A percentile compares a stretch with the other conserved stretches of the same genome.
phyloP scores from a whole-genome alignment of 1,284 basidiomycete species.

The Amylostereum areolatum region DNA sequence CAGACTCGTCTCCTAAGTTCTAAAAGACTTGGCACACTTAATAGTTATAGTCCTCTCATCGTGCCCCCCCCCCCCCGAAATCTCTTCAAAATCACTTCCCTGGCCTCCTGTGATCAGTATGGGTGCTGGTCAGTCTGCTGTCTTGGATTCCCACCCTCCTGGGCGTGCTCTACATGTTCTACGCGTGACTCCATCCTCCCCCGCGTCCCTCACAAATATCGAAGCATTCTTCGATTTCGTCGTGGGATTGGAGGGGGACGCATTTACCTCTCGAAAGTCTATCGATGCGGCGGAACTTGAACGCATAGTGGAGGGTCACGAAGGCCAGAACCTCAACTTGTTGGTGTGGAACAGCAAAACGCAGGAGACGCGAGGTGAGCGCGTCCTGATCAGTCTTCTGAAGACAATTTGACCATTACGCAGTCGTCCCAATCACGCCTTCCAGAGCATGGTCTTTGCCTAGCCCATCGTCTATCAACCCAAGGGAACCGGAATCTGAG shows the following conservation, averaged over 20 bases:
- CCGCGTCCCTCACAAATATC: slow-evolving; percentile 78
- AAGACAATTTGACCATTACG: background rate
- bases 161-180: slow-evolving; percentile 76
- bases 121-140: slow-evolving; percentile 71
- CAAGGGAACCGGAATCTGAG: slow-evolving; percentile 30
- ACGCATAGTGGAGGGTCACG: slow-evolving; percentile 80
- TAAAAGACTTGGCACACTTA: no score
- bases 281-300: slow-evolving; percentile 75
- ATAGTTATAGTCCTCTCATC: no score
- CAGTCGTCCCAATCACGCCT: slow-evolving; percentile 82
- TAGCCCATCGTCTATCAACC: slow-evolving; percentile 27
- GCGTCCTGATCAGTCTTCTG: background rate
- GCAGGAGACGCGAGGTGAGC: slow-evolving; percentile 75
- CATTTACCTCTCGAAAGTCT: slow-evolving; percentile 45
- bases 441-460: slow-evolving; percentile 77
- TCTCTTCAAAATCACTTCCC: no score
- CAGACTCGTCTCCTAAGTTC: no score
- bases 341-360: slow-evolving; percentile 91
- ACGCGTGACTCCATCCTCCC: slow-evolving; percentile 82
- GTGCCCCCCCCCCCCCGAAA: no score
- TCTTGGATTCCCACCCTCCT: slow-evolving; percentile 46
- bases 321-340: slow-evolving; percentile 74
- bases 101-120: no score
- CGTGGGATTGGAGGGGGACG: slow-evolving; percentile 79
- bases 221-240: slow-evolving; percentile 98